Base-by-base conservation (phyloP, 2,329 filamentous ascomycete genomes). In the Cladosporium sp. region DNA sequence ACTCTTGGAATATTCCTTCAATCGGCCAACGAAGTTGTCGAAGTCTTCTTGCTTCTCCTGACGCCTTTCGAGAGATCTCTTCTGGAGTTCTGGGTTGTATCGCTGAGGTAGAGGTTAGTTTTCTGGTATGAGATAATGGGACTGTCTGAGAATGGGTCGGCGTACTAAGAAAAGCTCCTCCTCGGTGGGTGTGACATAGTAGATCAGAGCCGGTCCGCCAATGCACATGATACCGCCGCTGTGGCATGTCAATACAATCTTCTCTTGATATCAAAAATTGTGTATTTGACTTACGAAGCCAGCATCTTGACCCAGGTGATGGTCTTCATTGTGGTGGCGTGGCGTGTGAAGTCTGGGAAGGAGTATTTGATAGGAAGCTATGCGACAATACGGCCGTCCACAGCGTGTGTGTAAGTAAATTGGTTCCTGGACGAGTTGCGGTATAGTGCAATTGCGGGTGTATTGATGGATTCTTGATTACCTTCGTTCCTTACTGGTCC, bases 31-130 rank as follows among this genome's bases (percentile, higher is more conserved):
- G 75, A 97, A 98, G 65, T 93, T 86, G 75, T 97, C 91, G 73
- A 97, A 97, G 67, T 97, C 93, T 78, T 93, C 86, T 75, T 95
- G 88, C 67, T 87, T 86, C 77, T 90, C 87, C 66, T 90, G 84
- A 21, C 92, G 87, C 66, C 89, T 87, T 78, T 93, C 93, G n/a
- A 96, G 82, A 68, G 91, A 93, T 75, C 91, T 87, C 78, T 92
- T 91, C 76, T 95, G 91, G n/a, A 99, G 86, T 38, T 98, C 95
- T 0, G 94, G 94, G 78, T 94, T 98, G 82, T 98, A 98, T 79
- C 86, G 88, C 82, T 92, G 70, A 21, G 41, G 12, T 12, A 47
- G 32, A 54, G 59, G 58, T 51, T 38, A 26, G 26, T 8, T 21
- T 12, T 49, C 41, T 30, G 21, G 18, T 47, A 41, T 44, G 55